Conservation (phyloP, 2,329 filamentous ascomycete species). For the Pseudocercospora eumusae region DNA sequence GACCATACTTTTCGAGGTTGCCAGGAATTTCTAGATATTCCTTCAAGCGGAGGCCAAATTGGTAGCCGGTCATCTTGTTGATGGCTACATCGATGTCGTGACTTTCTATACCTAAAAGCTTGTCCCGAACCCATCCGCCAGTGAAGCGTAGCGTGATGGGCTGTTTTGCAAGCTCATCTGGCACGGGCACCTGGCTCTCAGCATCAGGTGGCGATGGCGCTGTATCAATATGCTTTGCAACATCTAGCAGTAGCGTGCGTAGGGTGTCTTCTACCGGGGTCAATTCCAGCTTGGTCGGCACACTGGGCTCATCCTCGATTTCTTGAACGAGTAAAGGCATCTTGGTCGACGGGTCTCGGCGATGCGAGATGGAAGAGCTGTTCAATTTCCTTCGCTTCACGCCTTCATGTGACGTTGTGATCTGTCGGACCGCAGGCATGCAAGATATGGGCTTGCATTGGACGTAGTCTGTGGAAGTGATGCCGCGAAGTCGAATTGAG, state of each 20-base stretch:
- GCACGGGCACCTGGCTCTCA: constrained; percentile 41
- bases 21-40: constrained; percentile 65
- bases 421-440: constrained; percentile 38
- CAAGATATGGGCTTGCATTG: constrained; percentile 28
- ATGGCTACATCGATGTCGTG: constrained; percentile 85
- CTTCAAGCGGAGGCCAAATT: constrained; percentile 69
- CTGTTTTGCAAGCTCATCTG: constrained; percentile 49
- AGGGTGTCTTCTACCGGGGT: constrained; percentile 71
- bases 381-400: constrained; percentile 36
- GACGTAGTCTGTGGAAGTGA: neutral
- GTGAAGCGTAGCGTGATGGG: constrained; percentile 70
- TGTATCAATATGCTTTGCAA: constrained; percentile 68
- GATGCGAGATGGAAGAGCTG: constrained; percentile 14
- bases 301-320: constrained; percentile 31
- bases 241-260: constrained; percentile 75
- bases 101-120: constrained; percentile 69
- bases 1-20: constrained; percentile 62
- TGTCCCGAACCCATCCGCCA: constrained; percentile 86
- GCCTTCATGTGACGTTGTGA: constrained; percentile 33
- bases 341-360: constrained; percentile 31
- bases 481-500: neutral
- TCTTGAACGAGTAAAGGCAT: constrained; percentile 37
- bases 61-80: constrained; percentile 78
- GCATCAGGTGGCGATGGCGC: constrained; percentile 34
- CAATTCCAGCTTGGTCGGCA: constrained; percentile 53